Base-by-base conservation (phyloP, 1,139 yeast genomes). In the Taiozyma sp. region DNA sequence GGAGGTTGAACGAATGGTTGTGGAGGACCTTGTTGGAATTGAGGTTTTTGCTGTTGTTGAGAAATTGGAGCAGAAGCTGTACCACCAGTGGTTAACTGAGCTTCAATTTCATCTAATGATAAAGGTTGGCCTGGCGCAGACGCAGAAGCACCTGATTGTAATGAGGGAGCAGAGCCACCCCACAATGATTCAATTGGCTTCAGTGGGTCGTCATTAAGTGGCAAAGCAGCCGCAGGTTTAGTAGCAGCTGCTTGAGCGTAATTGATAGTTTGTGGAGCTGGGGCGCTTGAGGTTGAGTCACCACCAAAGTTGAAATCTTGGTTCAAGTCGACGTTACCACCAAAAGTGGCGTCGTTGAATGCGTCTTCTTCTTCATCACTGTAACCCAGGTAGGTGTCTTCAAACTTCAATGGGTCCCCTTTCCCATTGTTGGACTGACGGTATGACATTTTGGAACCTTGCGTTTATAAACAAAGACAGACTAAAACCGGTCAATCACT, bases 271-370 rank as follows among this genome's bases (percentile, higher is more conserved):
- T 55, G 49, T 36, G 49, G 53, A 36, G 54, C 34, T 8, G 55
- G 47, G 27, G 38, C 44, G 6, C 24, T 27, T 12, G 47, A 39
- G 19, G 39, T 29, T 23, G 29, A 39, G 14, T 19, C 22, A 48
- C 55, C 46, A 13, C 88, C 88, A 67, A 91, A 90, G 67, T 84
- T 83, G 65, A 88, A 90, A 64, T 89, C 93, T 54, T 82, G 80
- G 48, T 90, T 86, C 46, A 85, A 69, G 8, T 75, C 77, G 9
- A 77, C 72, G 50, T 70, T 75, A 46, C 72, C 76, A 45, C 97
- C 97, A 71, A 92, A 92, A 1, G 98, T 92, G 64, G 89, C 96
- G 55, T 84, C 87, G 65, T 92, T 92, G 62, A 89, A 75, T 49
- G 84, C 91, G 66, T 91, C 97, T 53, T 85, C 91, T 38, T 80